Conservation (phyloP, 768 basidiomycete genomes). For the Phylloporus arenicola region DNA sequence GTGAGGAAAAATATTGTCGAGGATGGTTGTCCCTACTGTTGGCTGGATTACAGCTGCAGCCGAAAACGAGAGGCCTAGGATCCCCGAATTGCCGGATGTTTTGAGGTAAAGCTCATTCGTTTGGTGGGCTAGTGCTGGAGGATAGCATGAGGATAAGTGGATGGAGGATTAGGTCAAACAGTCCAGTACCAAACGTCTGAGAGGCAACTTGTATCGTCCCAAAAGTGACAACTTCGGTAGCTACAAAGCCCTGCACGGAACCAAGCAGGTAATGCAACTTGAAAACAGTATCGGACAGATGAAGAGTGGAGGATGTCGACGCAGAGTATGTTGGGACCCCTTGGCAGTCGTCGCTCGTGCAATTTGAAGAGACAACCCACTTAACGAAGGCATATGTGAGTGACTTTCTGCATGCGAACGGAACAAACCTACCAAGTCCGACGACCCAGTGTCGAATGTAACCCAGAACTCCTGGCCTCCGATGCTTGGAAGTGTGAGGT, state of each 20-base stretch:
- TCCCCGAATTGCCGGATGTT: conserved; percentile 47
- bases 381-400: conserved; percentile 13
- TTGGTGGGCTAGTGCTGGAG: conserved; percentile 41
- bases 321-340: conserved; percentile 39
- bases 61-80: conserved; percentile 51
- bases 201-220: conserved; percentile 41
- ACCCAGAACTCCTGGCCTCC: conserved; percentile 41
- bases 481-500: conserved; percentile 27
- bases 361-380: conserved; percentile 51
- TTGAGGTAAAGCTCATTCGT: conserved; percentile 41
- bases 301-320: conserved; percentile 28
- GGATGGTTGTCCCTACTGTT: conserved; percentile 40
- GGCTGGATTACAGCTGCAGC: conserved; percentile 41
- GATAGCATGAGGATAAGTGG: not conserved
- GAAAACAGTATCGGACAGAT: conserved; percentile 34
- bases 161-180: not conserved
- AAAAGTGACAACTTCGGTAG: conserved; percentile 41
- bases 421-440: conserved; percentile 41
- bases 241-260: conserved; percentile 48
- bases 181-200: conserved; percentile 43
- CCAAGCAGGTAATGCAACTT: conserved; percentile 48
- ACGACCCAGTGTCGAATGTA: conserved; percentile 53
- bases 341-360: conserved; percentile 41
- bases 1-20: conserved; percentile 44
- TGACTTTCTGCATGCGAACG: not conserved